phyloP scores from a whole-genome alignment of 202 grass and related monocot species.

The Zizania palustris region DNA sequence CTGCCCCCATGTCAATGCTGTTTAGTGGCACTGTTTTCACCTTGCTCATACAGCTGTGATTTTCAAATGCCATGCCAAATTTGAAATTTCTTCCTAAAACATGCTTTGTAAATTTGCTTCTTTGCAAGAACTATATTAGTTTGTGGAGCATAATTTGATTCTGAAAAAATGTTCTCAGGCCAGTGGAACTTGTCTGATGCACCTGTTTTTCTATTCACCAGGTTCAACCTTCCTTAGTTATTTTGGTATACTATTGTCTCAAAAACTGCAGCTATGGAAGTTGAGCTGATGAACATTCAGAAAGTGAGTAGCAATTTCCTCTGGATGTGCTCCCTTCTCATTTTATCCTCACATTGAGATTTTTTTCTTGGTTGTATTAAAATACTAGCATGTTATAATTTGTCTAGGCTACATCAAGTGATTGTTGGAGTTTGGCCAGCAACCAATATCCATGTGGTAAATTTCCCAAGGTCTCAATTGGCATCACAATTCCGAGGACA shows the following conservation, averaged over 20 bases:
- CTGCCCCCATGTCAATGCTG: slow-evolving; percentile 21
- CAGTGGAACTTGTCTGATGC: slow-evolving; percentile 25
- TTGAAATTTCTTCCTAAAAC: background rate
- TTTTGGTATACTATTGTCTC: slow-evolving; percentile 35
- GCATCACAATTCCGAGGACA: slow-evolving; percentile 53
- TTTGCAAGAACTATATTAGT: slow-evolving; percentile 20
- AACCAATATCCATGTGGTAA: slow-evolving; percentile 64
- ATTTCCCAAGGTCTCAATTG: slow-evolving; percentile 88
- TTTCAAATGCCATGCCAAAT: background rate
- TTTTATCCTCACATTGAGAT: slow-evolving; percentile 22
- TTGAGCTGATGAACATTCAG: slow-evolving; percentile 49
- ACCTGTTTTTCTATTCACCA: slow-evolving; percentile 43
- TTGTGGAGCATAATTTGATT: slow-evolving; percentile 32
- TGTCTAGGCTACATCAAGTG: slow-evolving; percentile 57
- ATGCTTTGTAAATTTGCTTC: slow-evolving; percentile 17
- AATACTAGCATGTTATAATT: slow-evolving; percentile 30
- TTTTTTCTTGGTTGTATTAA: slow-evolving; percentile 30
- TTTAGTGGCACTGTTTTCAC: background rate
- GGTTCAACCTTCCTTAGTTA: slow-evolving; percentile 34
- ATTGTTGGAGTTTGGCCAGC: slow-evolving; percentile 65
- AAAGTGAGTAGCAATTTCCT: slow-evolving; percentile 54
- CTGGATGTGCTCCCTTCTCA: slow-evolving; percentile 26
- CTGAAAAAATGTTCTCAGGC: slow-evolving; percentile 25
- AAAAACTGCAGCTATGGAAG: slow-evolving; percentile 56
- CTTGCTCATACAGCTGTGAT: background rate